Base-by-base conservation (phyloP, 192 early-diverging fungal genomes). In the Paraglomus brasilianum region DNA sequence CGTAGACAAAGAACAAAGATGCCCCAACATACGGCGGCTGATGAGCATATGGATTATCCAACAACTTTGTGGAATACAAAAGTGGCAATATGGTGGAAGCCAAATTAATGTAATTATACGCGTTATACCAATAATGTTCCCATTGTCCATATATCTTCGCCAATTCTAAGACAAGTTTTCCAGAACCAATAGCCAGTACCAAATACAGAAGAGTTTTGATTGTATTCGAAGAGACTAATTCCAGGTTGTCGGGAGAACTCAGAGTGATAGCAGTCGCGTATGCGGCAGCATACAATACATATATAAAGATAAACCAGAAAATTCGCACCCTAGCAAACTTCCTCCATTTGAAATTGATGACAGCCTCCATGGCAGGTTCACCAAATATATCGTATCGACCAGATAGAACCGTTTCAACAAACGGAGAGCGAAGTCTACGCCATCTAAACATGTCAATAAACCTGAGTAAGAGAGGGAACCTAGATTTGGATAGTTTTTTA, bases 261-360 rank as follows among this genome's bases (percentile, higher is more conserved):
- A 42, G 11, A 2, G 58, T 36, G 10, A 60, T 36, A 5, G 38
- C 58, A 42, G 42, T n/a, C 17, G 42, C 19, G 42, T 41, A 60
- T 42, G 38, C 22, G 0, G 5, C 0, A 9, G 38, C 38, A 40
- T 60, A 60, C n/a, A 40, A 41, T 3, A 41, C 1, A 40, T 60
- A 60, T 3, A 5, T n/a, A 8, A 17, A n/a, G 19, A 60, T 19
- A 5, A 60, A 10, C 5, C 36, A 40, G 42, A 40, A 60, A 36
- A 41, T 17, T n/a, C 58, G 21, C 11, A 40, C 8, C 42, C 39
- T 40, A 19, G 66, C 66, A 61, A 68, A 68, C 41, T 57, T 53
- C 24, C 55, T n/a, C 66, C 66, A 68, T 14, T 68, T 68, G 52
- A 68, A 68, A 21, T 68, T 68, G 24, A 68, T 68, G 9, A 68